A percentile compares a stretch with the other conserved stretches of the same genome.
Evolutionary conservation across 805 yeast species (phyloP).

Genomic region (Candida xyloterini): DNA sequence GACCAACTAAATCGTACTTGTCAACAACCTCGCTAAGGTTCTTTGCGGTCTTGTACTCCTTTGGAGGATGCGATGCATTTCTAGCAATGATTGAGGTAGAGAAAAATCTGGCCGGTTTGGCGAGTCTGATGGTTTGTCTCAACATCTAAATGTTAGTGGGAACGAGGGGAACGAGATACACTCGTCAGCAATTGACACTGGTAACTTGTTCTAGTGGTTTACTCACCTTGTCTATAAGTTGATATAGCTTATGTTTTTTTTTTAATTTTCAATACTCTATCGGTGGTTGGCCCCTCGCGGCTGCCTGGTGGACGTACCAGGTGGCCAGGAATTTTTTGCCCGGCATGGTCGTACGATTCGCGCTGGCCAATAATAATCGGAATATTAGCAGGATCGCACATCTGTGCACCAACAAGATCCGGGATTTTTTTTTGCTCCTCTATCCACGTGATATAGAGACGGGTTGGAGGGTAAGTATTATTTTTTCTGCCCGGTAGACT

Average conservation of each 20-base stretch:
- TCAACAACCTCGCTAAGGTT: conserved; percentile 76
- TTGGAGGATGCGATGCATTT: conserved; percentile 29
- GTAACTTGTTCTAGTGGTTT: background rate
- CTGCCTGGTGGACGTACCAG: conserved; percentile 5
- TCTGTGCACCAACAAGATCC: conserved; percentile 1
- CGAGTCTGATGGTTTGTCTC: conserved; percentile 37
- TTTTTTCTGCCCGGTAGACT: background rate
- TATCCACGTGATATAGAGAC: conserved; percentile 8
- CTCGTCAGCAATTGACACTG: no score
- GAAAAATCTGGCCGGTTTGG: conserved; percentile 35
- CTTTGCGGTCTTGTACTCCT: conserved; percentile 59
- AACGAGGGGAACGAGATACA: no score
- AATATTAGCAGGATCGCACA: conserved; percentile 9
- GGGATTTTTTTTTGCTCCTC: background rate
- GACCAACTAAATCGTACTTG: conserved; percentile 76
- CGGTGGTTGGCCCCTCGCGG: conserved; percentile 11
- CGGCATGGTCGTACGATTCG: conserved; percentile 14
- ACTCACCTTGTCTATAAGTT: conserved; percentile 7
- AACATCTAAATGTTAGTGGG: conserved; percentile 26
- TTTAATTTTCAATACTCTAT: conserved; percentile 6
- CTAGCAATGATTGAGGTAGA: conserved; percentile 30
- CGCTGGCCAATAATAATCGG: conserved; percentile 17
- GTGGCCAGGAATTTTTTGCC: conserved; percentile 1
- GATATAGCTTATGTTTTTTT: conserved; percentile 9
- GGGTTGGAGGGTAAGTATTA: background rate